Percentiles rank a stretch among this genome's conserved stretches.
Evolutionary conservation across 1,139 yeast species (phyloP).

Genomic region (Candida frijolesensis): DNA sequence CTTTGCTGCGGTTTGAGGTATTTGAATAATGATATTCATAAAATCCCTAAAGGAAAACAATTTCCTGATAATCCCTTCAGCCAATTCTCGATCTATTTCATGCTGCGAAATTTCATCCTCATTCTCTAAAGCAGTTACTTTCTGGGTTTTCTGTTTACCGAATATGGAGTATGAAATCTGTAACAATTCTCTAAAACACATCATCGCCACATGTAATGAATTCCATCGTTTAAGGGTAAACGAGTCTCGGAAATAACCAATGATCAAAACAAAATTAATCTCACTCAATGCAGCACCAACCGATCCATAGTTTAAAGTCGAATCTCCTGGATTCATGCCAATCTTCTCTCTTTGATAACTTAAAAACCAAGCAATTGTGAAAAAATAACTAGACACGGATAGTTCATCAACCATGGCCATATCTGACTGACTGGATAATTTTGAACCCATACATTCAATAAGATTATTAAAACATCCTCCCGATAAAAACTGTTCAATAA

Average conservation of each 20-base stretch:
- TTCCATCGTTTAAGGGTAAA: slow-evolving; percentile 54
- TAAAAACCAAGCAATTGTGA: slow-evolving; percentile 73
- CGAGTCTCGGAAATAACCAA: slow-evolving; percentile 57
- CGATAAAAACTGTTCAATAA: slow-evolving; percentile 53
- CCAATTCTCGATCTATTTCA: slow-evolving; percentile 48
- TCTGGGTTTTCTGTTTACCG: slow-evolving; percentile 38
- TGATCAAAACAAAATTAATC: slow-evolving; percentile 61
- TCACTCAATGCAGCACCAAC: slow-evolving; percentile 71
- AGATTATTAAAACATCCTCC: slow-evolving; percentile 79
- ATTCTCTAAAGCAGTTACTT: slow-evolving; percentile 8
- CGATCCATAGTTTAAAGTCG: slow-evolving; percentile 52
- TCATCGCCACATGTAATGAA: slow-evolving; percentile 70
- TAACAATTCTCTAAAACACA: slow-evolving; percentile 68
- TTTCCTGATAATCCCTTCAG: slow-evolving; percentile 50
- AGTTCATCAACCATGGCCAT: slow-evolving; percentile 34
- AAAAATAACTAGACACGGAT: slow-evolving; percentile 53
- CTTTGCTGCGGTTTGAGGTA: slow-evolving; percentile 68
- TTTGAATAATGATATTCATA: slow-evolving; percentile 55
- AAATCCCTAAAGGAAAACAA: slow-evolving; percentile 67
- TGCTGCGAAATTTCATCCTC: slow-evolving; percentile 52
- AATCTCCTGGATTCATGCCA: slow-evolving; percentile 22
- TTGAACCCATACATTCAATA: slow-evolving; percentile 31
- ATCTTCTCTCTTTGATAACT: slow-evolving; percentile 35
- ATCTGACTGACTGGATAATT: slow-evolving; percentile 30
- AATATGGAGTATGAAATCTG: slow-evolving; percentile 56